These are phyloP conservation scores for Vitis hybrid DNA, from an alignment of 177 flowering plant species.

Conservation along the genomic window DNA sequence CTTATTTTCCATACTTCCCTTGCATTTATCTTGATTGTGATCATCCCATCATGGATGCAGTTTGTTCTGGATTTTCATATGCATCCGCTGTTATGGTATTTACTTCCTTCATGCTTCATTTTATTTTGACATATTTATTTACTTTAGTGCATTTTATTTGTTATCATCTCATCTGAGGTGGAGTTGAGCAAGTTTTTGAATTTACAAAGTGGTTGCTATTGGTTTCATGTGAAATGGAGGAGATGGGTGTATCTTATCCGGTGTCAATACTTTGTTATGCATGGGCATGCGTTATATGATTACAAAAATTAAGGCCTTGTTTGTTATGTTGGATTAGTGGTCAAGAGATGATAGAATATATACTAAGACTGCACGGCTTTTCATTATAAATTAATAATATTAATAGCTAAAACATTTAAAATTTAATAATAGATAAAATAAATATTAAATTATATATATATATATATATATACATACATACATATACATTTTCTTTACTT, in stretches of 20 bases:
- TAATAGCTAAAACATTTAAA: no score
- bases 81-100: constrained; percentile 86
- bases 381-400: no score
- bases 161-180: neutral
- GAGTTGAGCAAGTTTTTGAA: neutral
- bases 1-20: constrained; percentile 60
- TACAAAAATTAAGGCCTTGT: no score
- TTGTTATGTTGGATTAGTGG: no score
- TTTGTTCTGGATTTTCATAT: constrained; percentile 66
- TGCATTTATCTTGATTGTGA: constrained; percentile 37
- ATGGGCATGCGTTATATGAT: neutral
- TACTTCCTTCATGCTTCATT: neutral
- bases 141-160: constrained; percentile 2
- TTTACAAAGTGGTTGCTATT: neutral
- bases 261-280: neutral
- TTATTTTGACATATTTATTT: neutral
- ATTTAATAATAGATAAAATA: no score
- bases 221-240: neutral
- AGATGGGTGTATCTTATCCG: neutral
- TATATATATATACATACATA: no score
- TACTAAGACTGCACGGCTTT: no score
- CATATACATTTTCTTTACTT: no score
- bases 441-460: no score
- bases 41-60: constrained; percentile 82
- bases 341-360: no score